Evolutionary conservation across 768 basidiomycete genomes (phyloP).

Genomic region (Boletellus sp.): DNA sequence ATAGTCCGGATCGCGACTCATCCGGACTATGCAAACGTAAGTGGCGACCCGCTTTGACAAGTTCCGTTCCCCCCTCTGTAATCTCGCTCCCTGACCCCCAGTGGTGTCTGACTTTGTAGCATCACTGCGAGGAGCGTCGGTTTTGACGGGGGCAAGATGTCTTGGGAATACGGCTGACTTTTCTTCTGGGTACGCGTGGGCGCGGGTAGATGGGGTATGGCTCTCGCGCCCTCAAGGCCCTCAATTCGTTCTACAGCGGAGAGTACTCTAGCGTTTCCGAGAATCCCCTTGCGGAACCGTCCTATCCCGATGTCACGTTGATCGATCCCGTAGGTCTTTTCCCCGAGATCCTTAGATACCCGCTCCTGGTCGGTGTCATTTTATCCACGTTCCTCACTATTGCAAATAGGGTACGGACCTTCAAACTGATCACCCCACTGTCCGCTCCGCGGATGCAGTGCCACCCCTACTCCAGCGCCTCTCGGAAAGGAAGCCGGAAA

Average conservation of each 20-base stretch:
- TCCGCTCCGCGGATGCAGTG: slow-evolving; percentile 76
- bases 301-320: slow-evolving; percentile 55
- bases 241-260: slow-evolving; percentile 90
- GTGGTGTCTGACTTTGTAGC: background rate
- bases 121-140: background rate
- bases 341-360: background rate
- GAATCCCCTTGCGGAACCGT: slow-evolving; percentile 39
- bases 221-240: slow-evolving; percentile 75
- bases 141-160: background rate
- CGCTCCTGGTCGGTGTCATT: background rate
- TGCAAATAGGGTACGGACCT: slow-evolving; percentile 46
- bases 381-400: background rate
- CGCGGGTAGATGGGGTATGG: slow-evolving; percentile 90
- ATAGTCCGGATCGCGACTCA: slow-evolving; percentile 93
- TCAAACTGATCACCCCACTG: slow-evolving; percentile 71
- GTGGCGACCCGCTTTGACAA: slow-evolving; percentile 23
- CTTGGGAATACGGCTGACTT: slow-evolving; percentile 2
- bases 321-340: slow-evolving; percentile 42
- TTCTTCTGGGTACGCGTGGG: background rate
- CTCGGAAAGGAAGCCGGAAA: slow-evolving; percentile 85
- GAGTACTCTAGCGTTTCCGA: slow-evolving; percentile 90
- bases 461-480: slow-evolving; percentile 90
- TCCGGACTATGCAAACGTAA: slow-evolving; percentile 88
- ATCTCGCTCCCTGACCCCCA: background rate
- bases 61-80: background rate